These are phyloP conservation scores for Gossypium aridum DNA, from an alignment of 441 rosid species.

Conservation along the genomic window DNA sequence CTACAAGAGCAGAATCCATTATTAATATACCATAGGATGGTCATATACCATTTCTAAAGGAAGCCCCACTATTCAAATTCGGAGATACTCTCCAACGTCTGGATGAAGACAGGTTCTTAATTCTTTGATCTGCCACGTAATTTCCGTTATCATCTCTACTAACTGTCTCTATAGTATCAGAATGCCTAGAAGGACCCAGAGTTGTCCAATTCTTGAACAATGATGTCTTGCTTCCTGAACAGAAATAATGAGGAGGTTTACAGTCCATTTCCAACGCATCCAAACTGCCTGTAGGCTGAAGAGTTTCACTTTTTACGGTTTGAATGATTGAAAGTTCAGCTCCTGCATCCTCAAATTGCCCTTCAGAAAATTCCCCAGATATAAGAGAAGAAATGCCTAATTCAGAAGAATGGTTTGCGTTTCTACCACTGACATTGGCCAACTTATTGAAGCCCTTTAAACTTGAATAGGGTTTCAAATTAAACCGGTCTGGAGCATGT, in stretches of 20 bases:
- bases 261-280: constrained; percentile 22
- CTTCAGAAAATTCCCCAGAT: neutral
- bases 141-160: constrained; percentile 28
- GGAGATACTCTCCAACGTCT: constrained; percentile 32
- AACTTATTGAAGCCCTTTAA: constrained; percentile 15
- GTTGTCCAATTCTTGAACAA: constrained; percentile 25
- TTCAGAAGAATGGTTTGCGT: constrained; percentile 1
- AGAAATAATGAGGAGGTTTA: constrained; percentile 12
- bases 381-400: neutral
- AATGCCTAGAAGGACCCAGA: constrained; percentile 16
- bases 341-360: constrained; percentile 11
- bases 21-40: constrained; percentile 12
- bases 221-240: constrained; percentile 19
- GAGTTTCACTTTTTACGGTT: constrained; percentile 9
- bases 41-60: constrained; percentile 29
- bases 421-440: constrained; percentile 1
- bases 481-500: neutral
- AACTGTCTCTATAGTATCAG: constrained; percentile 23
- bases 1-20: neutral
- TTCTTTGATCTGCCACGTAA: constrained; percentile 26
- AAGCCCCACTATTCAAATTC: constrained; percentile 28
- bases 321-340: neutral
- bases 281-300: constrained; percentile 15
- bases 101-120: constrained; percentile 30
- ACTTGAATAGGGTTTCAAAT: constrained; percentile 10